Evolutionary conservation across 1,284 basidiomycete genomes (phyloP).

Genomic region (Ustilago crameri): DNA sequence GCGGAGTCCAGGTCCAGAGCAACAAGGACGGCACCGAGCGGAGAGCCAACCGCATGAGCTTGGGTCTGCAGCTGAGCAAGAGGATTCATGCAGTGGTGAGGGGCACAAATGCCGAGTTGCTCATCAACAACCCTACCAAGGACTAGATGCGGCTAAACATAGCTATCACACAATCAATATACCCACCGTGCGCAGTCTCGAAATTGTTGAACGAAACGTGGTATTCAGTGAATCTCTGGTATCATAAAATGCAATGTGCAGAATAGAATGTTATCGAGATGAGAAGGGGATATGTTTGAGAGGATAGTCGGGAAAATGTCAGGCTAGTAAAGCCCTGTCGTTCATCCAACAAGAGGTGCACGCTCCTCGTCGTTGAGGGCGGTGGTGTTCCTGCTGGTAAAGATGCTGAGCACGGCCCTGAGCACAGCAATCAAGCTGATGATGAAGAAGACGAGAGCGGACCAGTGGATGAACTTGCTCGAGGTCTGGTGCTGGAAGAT

Average conservation of each 20-base stretch:
- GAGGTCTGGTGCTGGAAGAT: conserved; percentile 70
- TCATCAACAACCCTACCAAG: conserved; percentile 36
- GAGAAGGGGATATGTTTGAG: neutral
- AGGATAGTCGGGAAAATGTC: neutral
- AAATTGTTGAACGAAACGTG: neutral
- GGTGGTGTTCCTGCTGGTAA: conserved; percentile 71
- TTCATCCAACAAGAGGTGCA: conserved; percentile 76
- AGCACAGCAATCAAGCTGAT: conserved; percentile 84
- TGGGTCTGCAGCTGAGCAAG: conserved; percentile 41
- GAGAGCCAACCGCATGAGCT: conserved; percentile 17
- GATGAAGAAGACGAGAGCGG: conserved; percentile 84
- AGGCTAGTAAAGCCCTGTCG: too few species aligned
- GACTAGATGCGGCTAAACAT: conserved; percentile 6
- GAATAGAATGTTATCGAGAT: neutral
- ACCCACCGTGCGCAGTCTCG: too few species aligned
- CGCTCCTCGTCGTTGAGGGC: conserved; percentile 80
- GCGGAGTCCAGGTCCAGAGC: conserved; percentile 20
- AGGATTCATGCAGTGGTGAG: conserved; percentile 33
- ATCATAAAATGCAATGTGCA: conserved; percentile 1
- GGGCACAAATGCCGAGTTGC: conserved; percentile 23
- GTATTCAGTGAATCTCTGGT: neutral
- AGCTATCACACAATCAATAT: neutral
- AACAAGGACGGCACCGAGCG: conserved; percentile 40
- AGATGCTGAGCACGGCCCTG: conserved; percentile 76
- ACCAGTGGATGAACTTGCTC: conserved; percentile 83